Evolutionary conservation across 495 filamentous ascomycete genomes (phyloP).

Genomic region (Penicillium lagena): DNA sequence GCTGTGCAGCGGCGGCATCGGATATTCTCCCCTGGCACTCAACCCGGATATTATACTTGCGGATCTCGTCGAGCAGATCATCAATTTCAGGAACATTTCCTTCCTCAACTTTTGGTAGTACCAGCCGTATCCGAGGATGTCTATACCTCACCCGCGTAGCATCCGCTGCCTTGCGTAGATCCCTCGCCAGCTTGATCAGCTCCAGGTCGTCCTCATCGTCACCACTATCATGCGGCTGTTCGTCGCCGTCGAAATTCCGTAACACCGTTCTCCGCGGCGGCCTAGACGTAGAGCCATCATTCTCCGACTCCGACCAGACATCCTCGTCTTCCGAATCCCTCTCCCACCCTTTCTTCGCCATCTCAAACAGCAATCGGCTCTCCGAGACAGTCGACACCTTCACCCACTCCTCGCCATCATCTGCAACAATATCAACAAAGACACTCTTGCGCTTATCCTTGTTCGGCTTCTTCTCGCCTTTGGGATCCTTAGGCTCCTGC

Average conservation of each 20-base stretch:
- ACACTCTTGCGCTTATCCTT: slow-evolving; percentile 38
- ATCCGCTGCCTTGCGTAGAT: slow-evolving; percentile 47
- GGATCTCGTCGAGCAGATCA: slow-evolving; percentile 49
- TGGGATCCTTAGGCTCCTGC: slow-evolving; percentile 4
- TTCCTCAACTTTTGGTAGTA: slow-evolving; percentile 52
- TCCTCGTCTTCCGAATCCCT: slow-evolving; percentile 21
- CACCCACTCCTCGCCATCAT: slow-evolving; percentile 52
- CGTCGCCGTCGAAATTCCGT: slow-evolving; percentile 23
- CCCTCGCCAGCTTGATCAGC: slow-evolving; percentile 50
- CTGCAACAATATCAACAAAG: slow-evolving; percentile 44
- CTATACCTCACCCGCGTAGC: slow-evolving; percentile 49
- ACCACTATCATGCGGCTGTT: slow-evolving; percentile 15
- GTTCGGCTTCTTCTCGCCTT: slow-evolving; percentile 22
- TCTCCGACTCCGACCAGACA: slow-evolving; percentile 23
- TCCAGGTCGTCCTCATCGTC: slow-evolving; percentile 42
- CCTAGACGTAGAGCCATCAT: slow-evolving; percentile 20
- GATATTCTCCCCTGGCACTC: slow-evolving; percentile 30
- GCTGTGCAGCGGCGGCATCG: slow-evolving; percentile 14
- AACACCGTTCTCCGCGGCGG: slow-evolving; percentile 19
- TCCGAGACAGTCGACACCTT: slow-evolving; percentile 57
- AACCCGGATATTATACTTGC: slow-evolving; percentile 49
- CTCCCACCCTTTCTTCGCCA: slow-evolving; percentile 61
- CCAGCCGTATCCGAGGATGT: slow-evolving; percentile 52
- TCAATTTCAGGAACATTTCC: slow-evolving; percentile 48
- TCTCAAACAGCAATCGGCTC: slow-evolving; percentile 50